Conservation (phyloP, 23 red algal species). For the Cyanidioschyzon merolae region DNA sequence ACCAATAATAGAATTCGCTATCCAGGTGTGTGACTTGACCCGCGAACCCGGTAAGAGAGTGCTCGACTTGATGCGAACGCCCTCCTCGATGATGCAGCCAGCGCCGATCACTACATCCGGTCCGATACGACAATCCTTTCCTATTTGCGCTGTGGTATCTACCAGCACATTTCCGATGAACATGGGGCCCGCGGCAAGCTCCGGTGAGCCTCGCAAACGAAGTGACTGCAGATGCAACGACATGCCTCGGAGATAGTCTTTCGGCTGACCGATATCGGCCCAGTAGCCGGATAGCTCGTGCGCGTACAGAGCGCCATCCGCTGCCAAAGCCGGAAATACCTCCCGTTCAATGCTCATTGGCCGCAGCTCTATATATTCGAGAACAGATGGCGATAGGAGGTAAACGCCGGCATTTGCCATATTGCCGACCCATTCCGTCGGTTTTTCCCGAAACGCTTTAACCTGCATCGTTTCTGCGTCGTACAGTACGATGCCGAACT, state of each 20-base stretch:
- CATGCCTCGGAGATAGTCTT: slow-evolving; percentile 75
- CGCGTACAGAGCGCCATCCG: slow-evolving; percentile 61
- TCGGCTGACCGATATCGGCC: slow-evolving; percentile 95
- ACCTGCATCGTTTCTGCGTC: slow-evolving; percentile 51
- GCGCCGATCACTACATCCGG: slow-evolving; percentile 90
- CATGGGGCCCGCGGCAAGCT: slow-evolving; percentile 37
- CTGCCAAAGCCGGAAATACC: slow-evolving; percentile 83
- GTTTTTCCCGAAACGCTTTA: slow-evolving; percentile 80
- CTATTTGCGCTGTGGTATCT: slow-evolving; percentile 48
- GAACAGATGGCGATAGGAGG: slow-evolving; percentile 63
- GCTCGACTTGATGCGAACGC: slow-evolving; percentile 45
- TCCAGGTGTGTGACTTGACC: slow-evolving; percentile 39
- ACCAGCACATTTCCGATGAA: slow-evolving; percentile 87
- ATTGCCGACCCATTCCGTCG: slow-evolving; percentile 63
- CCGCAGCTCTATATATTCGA: slow-evolving; percentile 64
- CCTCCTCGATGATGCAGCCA: slow-evolving; percentile 69
- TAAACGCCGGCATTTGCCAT: slow-evolving; percentile 93
- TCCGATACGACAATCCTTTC: slow-evolving; percentile 48
- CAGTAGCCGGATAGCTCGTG: slow-evolving; percentile 84
- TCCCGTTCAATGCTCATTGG: slow-evolving; percentile 94
- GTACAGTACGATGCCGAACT: slow-evolving; percentile 94
- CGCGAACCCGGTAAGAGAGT: slow-evolving; percentile 44
- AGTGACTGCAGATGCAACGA: slow-evolving; percentile 38
- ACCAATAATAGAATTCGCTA: slow-evolving; percentile 73
- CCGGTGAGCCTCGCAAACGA: slow-evolving; percentile 15